These are phyloP conservation scores for Rubus idaeus DNA, from an alignment of 306 rosid species.

Conservation along the genomic window DNA sequence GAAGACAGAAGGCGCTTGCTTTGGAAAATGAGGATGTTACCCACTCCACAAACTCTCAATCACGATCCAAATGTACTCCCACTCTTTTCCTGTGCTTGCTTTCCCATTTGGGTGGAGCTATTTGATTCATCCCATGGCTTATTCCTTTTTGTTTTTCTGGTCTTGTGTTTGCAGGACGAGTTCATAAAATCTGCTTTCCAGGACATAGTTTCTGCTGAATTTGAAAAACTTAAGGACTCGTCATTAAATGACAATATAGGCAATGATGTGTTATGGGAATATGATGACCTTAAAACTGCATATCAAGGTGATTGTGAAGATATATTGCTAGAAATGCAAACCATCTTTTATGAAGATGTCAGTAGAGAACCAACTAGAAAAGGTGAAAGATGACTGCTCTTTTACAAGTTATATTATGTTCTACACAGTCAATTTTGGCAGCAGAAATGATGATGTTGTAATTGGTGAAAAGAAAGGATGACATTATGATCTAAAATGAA, in stretches of 20 bases:
- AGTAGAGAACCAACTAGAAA: conserved; percentile 32
- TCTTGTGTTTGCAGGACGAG: conserved; percentile 38
- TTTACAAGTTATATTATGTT: not conserved
- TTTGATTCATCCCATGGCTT: not conserved
- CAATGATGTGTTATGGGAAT: conserved; percentile 68
- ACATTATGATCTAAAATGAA: not conserved
- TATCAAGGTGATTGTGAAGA: conserved; percentile 66
- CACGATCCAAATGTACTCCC: conserved; percentile 38
- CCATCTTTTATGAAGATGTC: conserved; percentile 74
- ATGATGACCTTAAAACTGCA: conserved; percentile 47
- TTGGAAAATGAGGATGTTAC: conserved; percentile 60
- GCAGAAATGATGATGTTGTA: not conserved
- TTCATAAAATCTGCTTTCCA: conserved; percentile 43
- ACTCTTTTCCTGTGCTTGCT: not conserved
- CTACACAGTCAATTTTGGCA: not conserved
- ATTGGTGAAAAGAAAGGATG: not conserved
- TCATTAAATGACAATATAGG: conserved; percentile 21
- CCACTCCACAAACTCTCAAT: conserved; percentile 32
- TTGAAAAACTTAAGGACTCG: conserved; percentile 54
- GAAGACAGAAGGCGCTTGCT: conserved; percentile 70
- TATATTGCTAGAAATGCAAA: conserved; percentile 73
- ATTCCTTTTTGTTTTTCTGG: not conserved
- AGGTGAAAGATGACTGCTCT: conserved; percentile 33
- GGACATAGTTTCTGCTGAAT: conserved; percentile 68
- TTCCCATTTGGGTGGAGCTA: not conserved